These are phyloP conservation scores for Neurospora sp. DNA, from an alignment of 495 filamentous ascomycete species.

Conservation along the genomic window DNA sequence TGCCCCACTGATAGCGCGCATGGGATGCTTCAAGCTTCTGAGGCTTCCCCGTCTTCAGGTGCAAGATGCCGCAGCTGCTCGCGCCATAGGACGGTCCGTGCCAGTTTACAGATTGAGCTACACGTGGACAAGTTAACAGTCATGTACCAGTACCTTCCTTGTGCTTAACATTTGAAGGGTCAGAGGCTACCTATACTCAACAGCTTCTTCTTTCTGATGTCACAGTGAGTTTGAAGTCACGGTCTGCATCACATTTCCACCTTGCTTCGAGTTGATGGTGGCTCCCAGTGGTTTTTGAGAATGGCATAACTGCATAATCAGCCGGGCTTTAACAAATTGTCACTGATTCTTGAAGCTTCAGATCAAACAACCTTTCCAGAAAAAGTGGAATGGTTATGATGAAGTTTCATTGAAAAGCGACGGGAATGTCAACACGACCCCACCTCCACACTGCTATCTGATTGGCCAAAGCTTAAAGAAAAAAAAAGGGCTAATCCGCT, in stretches of 20 bases:
- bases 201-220: not conserved
- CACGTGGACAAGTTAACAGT: not conserved
- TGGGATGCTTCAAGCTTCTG: not conserved
- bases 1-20: not conserved
- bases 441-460: not conserved
- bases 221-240: not conserved
- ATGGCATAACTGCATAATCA: not conserved
- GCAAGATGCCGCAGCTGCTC: not conserved
- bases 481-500: not conserved
- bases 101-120: not conserved
- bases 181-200: not conserved
- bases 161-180: not conserved
- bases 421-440: not conserved
- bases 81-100: not conserved
- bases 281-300: not conserved
- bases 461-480: not conserved
- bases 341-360: not conserved
- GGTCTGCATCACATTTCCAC: not conserved
- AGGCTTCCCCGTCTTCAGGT: not conserved
- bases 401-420: not conserved
- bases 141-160: not conserved
- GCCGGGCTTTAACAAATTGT: not conserved
- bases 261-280: not conserved
- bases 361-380: not conserved
- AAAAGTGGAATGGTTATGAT: not conserved